Base-by-base conservation (phyloP, 2,329 filamentous ascomycete genomes). In the Ascochyta pisi region DNA sequence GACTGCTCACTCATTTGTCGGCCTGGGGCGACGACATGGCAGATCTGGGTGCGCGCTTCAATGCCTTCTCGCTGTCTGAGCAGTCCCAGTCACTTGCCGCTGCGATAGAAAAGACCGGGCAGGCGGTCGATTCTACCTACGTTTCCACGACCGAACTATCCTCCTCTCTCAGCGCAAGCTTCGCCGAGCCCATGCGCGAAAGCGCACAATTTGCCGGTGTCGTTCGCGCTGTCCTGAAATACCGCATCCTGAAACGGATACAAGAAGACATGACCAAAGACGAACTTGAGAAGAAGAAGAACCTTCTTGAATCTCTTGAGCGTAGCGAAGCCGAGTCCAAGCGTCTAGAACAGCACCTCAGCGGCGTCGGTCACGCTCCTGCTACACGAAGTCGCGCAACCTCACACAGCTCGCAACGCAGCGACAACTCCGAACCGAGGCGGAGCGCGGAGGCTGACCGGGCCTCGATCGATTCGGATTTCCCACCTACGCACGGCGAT, bases 231-330 rank as follows among this genome's bases (percentile, higher is more conserved):
- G 94, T 99, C 31, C 80, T 99, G 50, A 86, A 91, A 62, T 99
- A 97, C 73, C 84, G 95, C 15, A 89, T 98, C 3, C 80, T 97
- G 60, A 99, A 99, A 80, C 86, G 95, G 42, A 91, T 99, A 49
- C 95, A 99, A 73, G 92, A 98, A 75, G 95, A 99, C 72, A 94
- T 98, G 88, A 98, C 95, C 1, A 89, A 89, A 40, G 95, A 99
- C 56, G 93, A 99, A 68, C 82, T 99, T 10, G 85, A 89, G 51
- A 96, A 94, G 82, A 98, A 98, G 80, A 87, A 85, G 67, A 80
- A 84, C 3, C 82, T 95, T 12, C 82, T 99, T 13, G 91, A 96
- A 40, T 90, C 93, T 43, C 80, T 99, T n/a, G 95, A 99, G 78
- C 86, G 88, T 55, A 98, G 94, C 70, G 95, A 99, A 76, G 84